A percentile compares a stretch with the other conserved stretches of the same genome.
These are phyloP conservation scores for Chaetomiaceae sp. DNA, from an alignment of 2,329 filamentous ascomycete species.

Conservation along the genomic window DNA sequence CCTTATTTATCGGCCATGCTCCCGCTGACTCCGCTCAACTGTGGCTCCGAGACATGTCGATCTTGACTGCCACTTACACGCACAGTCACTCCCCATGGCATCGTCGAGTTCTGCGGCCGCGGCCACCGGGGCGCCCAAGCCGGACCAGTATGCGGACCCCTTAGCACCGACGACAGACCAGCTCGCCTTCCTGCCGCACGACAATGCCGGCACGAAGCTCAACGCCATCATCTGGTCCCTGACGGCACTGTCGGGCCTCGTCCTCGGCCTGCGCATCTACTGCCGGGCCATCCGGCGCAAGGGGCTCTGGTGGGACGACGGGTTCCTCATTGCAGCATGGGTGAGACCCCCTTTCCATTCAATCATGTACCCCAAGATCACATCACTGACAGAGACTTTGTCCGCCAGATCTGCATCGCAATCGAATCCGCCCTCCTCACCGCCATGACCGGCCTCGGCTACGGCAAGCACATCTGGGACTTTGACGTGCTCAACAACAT, in stretches of 20 bases:
- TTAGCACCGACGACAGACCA: constrained; percentile 8
- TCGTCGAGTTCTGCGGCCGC: too few relatives aligned
- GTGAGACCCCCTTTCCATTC: too few relatives aligned
- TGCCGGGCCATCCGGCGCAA: constrained; percentile 23
- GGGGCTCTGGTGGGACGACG: constrained; percentile 27
- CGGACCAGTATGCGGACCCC: constrained; percentile 19
- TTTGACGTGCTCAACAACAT: constrained; percentile 22
- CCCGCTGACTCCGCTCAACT: too few relatives aligned
- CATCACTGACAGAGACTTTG: neutral
- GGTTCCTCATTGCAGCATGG: constrained; percentile 25
- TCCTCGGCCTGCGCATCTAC: constrained; percentile 26
- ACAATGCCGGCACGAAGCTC: constrained; percentile 20
- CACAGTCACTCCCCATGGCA: too few relatives aligned
- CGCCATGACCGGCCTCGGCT: constrained; percentile 18
- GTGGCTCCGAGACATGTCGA: too few relatives aligned
- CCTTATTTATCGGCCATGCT: too few relatives aligned
- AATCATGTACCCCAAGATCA: too few relatives aligned
- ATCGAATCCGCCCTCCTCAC: constrained; percentile 20
- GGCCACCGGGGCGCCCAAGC: too few relatives aligned
- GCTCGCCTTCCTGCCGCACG: constrained; percentile 18
- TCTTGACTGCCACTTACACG: too few relatives aligned
- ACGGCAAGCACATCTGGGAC: constrained; percentile 27
- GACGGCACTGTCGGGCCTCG: constrained; percentile 15
- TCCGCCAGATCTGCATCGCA: constrained; percentile 17
- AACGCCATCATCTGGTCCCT: constrained; percentile 23